Evolutionary conservation across 768 basidiomycete genomes (phyloP), one percentile per base, ranked within the genome.

Genomic region (Phaffia australis): DNA sequence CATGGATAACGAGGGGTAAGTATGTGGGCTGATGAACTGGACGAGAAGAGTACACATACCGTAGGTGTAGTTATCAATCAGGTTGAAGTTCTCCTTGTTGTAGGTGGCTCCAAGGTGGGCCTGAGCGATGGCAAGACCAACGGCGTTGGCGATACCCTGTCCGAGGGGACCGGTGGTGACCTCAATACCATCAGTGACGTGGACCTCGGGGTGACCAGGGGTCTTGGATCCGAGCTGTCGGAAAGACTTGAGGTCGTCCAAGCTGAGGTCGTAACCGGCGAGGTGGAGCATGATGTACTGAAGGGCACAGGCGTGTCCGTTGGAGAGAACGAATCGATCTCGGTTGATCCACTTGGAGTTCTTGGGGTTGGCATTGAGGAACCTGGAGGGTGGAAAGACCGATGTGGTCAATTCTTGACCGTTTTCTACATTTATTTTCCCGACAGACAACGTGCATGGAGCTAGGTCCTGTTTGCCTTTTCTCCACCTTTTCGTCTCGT

Each of bases 101-200:
- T 84, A 95, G 55, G 84, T 79, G n/a, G 90, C 90, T 56, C 80
- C 88, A 66, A 94, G 79, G 76, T 97, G 92, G 46, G 88, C 87
- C 78, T 93, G 87, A 25, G 88, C 92, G 65, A 94, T 90, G 61
- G 92, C 93, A 65, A 97, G 79, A 74, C 93, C 93, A 71, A 97
- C 90, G 69, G 84, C 90, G 74, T 92, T 94, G 70, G 87, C 84
- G 75, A 97, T 88, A 70, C 77, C 79, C 72, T 97, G 93, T 54
- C 93, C 93, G 42, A 97, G 85, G 69, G 93, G 93, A 63, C 93
- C 93, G 64, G 93, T 97, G 70, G 93, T 97, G 68, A 97, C 90
- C 79, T 71, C 67, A 21, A 69, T 64, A 51, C 85, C 85, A 65
- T 84, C 82, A 21, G 86, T 87, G 72, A 86, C 83, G 64, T 81